Conservation (phyloP, 2,329 filamentous ascomycete genomes). For the Xylaria sp. region DNA sequence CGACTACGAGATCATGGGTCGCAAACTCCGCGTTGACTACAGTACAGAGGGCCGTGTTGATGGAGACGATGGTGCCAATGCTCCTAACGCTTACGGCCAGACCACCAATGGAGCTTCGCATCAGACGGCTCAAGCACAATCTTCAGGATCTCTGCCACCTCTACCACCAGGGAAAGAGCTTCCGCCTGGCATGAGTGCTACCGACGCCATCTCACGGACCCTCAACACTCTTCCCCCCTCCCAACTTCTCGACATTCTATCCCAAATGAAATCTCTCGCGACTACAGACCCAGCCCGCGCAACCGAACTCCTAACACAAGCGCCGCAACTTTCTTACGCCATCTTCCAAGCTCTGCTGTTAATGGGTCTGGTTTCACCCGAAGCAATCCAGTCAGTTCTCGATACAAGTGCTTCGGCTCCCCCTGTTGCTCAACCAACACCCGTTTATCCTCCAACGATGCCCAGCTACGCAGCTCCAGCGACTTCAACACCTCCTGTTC, state of each 20-base stretch:
- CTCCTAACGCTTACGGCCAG: slow-evolving; percentile 39
- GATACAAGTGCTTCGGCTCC: slow-evolving; percentile 63
- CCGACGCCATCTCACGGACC: slow-evolving; percentile 92
- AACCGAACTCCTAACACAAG: slow-evolving; percentile 85
- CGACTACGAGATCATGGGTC: slow-evolving; percentile 93
- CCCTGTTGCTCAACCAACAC: slow-evolving; percentile 51
- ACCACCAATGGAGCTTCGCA: slow-evolving; percentile 49
- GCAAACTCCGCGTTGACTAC: slow-evolving; percentile 94
- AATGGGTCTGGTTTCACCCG: slow-evolving; percentile 90
- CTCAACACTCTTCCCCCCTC: slow-evolving; percentile 85
- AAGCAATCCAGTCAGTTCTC: slow-evolving; percentile 82
- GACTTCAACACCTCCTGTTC: slow-evolving; percentile 61
- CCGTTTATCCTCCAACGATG: slow-evolving; percentile 51
- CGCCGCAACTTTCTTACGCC: slow-evolving; percentile 92
- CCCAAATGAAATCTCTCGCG: slow-evolving; percentile 93
- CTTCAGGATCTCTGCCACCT: slow-evolving; percentile 72
- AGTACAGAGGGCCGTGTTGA: slow-evolving; percentile 87
- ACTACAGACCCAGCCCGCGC: slow-evolving; percentile 83
- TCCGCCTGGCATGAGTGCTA: slow-evolving; percentile 81
- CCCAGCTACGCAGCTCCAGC: slow-evolving; percentile 53
- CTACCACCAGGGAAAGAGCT: slow-evolving; percentile 87
- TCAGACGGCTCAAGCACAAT: slow-evolving; percentile 47
- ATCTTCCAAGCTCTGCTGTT: slow-evolving; percentile 94
- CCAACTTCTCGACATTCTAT: slow-evolving; percentile 91
- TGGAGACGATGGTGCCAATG: slow-evolving; percentile 62